Conservation (phyloP, 306 rosid genomes). For the Pachyrhizus erosus region DNA sequence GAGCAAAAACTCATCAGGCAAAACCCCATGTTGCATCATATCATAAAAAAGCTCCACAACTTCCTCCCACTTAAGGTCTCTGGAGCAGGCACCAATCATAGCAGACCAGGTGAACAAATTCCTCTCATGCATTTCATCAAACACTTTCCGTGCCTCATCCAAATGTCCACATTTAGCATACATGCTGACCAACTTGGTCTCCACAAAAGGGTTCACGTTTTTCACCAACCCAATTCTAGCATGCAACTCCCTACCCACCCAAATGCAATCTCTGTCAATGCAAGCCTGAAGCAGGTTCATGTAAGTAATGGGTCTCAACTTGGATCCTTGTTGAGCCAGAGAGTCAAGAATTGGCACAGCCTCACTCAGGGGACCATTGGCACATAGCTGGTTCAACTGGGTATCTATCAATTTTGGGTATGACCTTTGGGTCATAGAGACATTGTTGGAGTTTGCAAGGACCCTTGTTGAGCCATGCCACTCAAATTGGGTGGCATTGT, state of each 20-base stretch:
- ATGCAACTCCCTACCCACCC: constrained; percentile 80
- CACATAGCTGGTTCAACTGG: constrained; percentile 64
- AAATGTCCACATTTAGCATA: constrained; percentile 80
- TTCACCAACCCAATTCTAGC: constrained; percentile 61
- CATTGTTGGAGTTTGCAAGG: constrained; percentile 38
- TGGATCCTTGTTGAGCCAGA: constrained; percentile 64
- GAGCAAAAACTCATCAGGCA: constrained; percentile 78
- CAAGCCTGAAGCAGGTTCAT: constrained; percentile 76
- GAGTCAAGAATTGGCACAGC: constrained; percentile 68
- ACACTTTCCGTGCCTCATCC: constrained; percentile 80
- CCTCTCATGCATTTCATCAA: constrained; percentile 77
- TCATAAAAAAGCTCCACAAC: constrained; percentile 66
- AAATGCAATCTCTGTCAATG: constrained; percentile 65
- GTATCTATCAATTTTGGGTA: constrained; percentile 45
- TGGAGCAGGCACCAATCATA: constrained; percentile 81
- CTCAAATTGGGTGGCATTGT: constrained; percentile 45
- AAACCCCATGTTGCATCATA: constrained; percentile 69
- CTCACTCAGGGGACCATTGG: constrained; percentile 62
- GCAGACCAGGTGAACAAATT: constrained; percentile 98
- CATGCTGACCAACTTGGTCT: constrained; percentile 88
- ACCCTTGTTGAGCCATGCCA: constrained; percentile 48
- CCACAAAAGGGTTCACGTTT: constrained; percentile 68
- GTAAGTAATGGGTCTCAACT: constrained; percentile 62
- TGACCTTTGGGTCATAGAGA: constrained; percentile 46
- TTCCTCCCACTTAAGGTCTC: constrained; percentile 72